These are phyloP conservation scores for Cercospora sojina DNA, from an alignment of 2,329 filamentous ascomycete genomes.

Conservation along the genomic window DNA sequence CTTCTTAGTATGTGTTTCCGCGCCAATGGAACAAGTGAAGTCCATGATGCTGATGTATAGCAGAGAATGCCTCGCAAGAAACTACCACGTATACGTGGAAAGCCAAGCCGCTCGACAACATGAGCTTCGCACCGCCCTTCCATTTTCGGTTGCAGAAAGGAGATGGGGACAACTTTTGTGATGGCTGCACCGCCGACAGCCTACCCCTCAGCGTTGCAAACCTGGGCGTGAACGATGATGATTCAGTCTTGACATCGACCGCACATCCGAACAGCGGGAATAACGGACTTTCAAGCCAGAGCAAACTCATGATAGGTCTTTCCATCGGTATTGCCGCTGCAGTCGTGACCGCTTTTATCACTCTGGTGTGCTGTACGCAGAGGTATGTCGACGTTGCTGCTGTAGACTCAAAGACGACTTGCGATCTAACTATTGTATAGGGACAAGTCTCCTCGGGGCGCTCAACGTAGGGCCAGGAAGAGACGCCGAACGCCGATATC, in stretches of 20 bases:
- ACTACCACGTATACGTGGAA: slow-evolving; percentile 17
- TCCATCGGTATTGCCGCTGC: slow-evolving; percentile 8
- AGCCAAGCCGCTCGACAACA: slow-evolving; percentile 11
- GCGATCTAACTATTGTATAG: background rate
- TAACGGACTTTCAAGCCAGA: background rate
- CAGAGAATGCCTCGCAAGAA: slow-evolving; percentile 9
- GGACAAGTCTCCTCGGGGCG: background rate
- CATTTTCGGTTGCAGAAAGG: slow-evolving; percentile 25
- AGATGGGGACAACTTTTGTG: slow-evolving; percentile 21
- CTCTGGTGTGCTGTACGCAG: slow-evolving; percentile 10
- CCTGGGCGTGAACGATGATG: background rate
- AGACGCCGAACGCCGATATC: slow-evolving; percentile 5
- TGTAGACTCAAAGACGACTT: background rate
- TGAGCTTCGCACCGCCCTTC: slow-evolving; percentile 5
- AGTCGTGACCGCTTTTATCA: slow-evolving; percentile 5
- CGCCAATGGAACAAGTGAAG: background rate
- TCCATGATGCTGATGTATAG: slow-evolving; percentile 2
- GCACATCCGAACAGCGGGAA: background rate
- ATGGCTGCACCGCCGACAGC: slow-evolving; percentile 17
- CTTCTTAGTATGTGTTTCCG: slow-evolving; percentile 5
- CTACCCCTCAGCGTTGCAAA: slow-evolving; percentile 7
- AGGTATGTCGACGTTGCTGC: background rate
- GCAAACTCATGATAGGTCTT: slow-evolving; percentile 11
- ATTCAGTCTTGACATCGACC: slow-evolving; percentile 7
- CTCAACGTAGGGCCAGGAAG: background rate